Base-by-base conservation (phyloP, 2,329 filamentous ascomycete species). In the Exophiala alcalophila region DNA sequence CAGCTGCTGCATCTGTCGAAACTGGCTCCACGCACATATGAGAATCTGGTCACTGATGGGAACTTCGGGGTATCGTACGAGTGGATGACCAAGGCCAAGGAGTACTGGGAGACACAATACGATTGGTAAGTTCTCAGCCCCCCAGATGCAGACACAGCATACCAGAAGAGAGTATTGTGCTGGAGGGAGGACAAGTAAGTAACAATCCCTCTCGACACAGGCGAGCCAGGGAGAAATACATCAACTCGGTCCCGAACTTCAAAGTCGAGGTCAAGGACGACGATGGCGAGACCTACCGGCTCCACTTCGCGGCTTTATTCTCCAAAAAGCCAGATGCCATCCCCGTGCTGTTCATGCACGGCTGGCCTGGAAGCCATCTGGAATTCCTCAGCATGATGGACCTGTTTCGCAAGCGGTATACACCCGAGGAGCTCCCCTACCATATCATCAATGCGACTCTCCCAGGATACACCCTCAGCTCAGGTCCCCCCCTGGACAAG, bases 281-380 rank as follows among this genome's bases (percentile, higher is more conserved):
- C 21, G 60, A 66, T 2, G 45, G 52, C 6, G 51, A 56, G 8
- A 54, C 51, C 1, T 63, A 70, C 41, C 56, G 65, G 3, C 62
- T 80, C 27, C 76, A 80, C 53, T 80, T 80, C 53, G 57, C 67
- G 1, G 76, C 67, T 0, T 61, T 81, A 0, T 80, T 80, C 58
- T 79, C 76, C 0, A 53, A 65, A 29, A 71, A 68, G 12, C 27
- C 59, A 2, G 65, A 73, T 48, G 77, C 77, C 0, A 31, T 79
- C 73, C 74, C 76, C 74, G 2, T 58, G 57, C 20, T 70, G 64
- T 40, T 34, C 24, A 31, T 80, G 74, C 74, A 76, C 76, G 46
- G 41, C 18, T 50, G 48, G 48, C 48, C 48, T 10, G 45, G 45
- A 6, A 43, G 40, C 1, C 74, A 78, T 45, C 56, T 74, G 0